Conservation (phyloP, 495 filamentous ascomycete genomes). For the Friedmanniomyces simplex region DNA sequence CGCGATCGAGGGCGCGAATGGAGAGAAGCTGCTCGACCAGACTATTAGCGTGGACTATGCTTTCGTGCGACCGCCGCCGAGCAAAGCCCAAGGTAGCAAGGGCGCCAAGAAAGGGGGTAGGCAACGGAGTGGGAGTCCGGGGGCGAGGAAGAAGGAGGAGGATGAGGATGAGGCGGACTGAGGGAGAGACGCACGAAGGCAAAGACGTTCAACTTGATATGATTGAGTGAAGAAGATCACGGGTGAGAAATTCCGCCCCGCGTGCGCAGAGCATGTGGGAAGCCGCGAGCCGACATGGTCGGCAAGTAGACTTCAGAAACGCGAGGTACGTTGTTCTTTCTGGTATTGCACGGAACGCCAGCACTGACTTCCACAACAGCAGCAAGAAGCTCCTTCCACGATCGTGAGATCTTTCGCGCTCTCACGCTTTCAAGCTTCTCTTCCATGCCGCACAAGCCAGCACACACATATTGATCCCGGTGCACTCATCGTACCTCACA, state of each 20-base stretch:
- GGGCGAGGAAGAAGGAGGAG: constrained; percentile 18
- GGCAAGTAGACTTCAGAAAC: too few species aligned
- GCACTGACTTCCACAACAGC: too few species aligned
- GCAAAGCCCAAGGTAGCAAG: constrained; percentile 44
- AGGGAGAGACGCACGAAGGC: constrained; percentile 14
- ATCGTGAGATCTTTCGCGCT: too few species aligned
- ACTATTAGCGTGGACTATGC: constrained; percentile 89
- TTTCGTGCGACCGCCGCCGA: constrained; percentile 86
- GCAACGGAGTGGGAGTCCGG: constrained; percentile 50
- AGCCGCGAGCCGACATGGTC: background rate
- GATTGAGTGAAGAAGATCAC: constrained; percentile 19
- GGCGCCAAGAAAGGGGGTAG: constrained; percentile 44
- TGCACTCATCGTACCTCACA: too few species aligned
- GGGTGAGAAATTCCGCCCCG: background rate
- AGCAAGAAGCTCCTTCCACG: too few species aligned
- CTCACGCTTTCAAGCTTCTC: too few species aligned
- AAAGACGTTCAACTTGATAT: too few species aligned
- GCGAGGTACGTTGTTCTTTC: too few species aligned
- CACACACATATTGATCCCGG: too few species aligned
- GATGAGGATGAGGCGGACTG: constrained; percentile 26
- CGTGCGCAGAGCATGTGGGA: constrained; percentile 17
- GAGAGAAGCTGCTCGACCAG: constrained; percentile 80
- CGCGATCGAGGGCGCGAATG: constrained; percentile 75
- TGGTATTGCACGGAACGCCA: too few species aligned
- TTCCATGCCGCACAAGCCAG: too few species aligned